Evolutionary conservation across 139 green algal species (phyloP).

Genomic region (Auxenochlorella protothecoides): DNA sequence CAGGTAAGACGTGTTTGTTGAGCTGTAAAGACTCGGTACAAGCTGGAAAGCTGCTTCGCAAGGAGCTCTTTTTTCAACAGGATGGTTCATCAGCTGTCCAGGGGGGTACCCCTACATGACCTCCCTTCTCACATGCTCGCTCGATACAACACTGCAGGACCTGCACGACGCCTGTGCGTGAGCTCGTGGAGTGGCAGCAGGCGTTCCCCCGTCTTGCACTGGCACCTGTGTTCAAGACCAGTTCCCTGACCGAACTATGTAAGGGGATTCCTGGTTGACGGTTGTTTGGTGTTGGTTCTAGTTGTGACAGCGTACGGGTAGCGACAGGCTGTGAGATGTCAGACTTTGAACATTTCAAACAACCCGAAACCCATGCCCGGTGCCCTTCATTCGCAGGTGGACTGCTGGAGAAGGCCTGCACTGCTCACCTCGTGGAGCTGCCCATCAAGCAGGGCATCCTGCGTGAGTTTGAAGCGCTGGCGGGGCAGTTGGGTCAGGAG

Average conservation of each 20-base stretch:
- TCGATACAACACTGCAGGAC: no score
- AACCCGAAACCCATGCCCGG: not conserved
- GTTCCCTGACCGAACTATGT: no score
- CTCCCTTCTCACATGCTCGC: no score
- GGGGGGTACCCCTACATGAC: no score
- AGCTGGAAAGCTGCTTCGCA: not conserved
- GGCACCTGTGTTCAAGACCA: no score
- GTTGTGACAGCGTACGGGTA: not conserved
- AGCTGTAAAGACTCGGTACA: not conserved
- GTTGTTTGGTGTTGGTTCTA: not conserved
- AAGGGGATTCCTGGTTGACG: no score
- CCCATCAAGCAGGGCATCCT: slow-evolving; percentile 14
- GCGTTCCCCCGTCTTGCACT: no score
- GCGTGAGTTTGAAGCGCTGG: slow-evolving; percentile 5
- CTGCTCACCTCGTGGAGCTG: slow-evolving; percentile 12
- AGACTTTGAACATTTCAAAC: not conserved
- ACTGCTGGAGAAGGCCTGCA: slow-evolving; percentile 8
- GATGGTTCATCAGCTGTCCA: not conserved
- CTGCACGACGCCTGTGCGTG: no score
- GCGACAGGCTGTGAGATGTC: not conserved
- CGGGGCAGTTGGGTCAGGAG: not conserved
- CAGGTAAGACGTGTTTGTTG: not conserved
- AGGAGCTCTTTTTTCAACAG: no score
- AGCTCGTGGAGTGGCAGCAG: no score
- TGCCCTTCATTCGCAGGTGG: not conserved